phyloP scores from a whole-genome alignment of 768 basidiomycete genomes.

The Strobilomyces echinocephalus region DNA sequence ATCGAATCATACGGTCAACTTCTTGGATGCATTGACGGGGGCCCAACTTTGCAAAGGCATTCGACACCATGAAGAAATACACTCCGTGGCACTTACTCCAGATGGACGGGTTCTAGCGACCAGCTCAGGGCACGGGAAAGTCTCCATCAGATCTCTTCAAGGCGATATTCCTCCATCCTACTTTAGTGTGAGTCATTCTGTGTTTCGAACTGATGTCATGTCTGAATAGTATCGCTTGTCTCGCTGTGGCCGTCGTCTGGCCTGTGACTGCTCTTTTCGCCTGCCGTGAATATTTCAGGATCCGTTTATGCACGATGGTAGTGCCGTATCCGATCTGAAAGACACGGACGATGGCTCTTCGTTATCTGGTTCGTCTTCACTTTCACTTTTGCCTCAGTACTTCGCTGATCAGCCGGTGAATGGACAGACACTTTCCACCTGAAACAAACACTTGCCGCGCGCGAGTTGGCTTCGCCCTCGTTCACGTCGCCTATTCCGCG shows the following conservation, averaged over 20 bases:
- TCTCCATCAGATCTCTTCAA: too few species aligned
- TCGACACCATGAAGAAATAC: neutral
- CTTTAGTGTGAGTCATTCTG: neutral
- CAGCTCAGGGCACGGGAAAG: too few species aligned
- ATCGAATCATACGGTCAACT: neutral
- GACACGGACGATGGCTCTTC: neutral
- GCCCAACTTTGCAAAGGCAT: neutral
- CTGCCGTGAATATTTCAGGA: neutral
- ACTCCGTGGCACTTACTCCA: neutral
- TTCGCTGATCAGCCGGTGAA: neutral
- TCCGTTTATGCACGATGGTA: neutral
- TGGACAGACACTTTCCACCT: neutral
- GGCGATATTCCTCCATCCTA: neutral
- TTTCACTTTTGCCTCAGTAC: neutral
- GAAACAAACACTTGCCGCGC: too few species aligned
- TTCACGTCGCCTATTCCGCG: neutral
- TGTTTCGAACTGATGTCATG: neutral
- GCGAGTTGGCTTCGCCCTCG: too few species aligned
- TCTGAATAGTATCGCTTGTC: neutral
- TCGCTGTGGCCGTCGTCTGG: neutral
- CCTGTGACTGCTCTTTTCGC: too few species aligned
- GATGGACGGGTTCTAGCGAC: too few species aligned
- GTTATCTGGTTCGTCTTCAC: neutral
- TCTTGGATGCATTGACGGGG: neutral
- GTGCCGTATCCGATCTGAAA: neutral